Base-by-base conservation (phyloP, 2,329 filamentous ascomycete species). In the Penicillium sclerotiorum region DNA sequence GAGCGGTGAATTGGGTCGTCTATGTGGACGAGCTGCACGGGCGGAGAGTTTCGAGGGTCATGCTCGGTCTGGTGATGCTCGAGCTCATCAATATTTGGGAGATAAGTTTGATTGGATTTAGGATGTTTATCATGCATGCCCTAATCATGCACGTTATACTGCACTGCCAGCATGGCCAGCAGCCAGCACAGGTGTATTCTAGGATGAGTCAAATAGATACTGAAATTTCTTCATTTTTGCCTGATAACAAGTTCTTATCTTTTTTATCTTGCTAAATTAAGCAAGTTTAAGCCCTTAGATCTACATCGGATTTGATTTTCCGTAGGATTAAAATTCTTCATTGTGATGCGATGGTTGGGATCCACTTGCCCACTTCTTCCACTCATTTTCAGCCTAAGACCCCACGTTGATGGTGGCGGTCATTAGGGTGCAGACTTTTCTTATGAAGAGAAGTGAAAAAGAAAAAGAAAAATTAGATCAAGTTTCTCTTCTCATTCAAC, bases 1-100 rank as follows among this genome's bases (percentile, higher is more conserved):
- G 11, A 80, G 77, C 58, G 79, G 74, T 0, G 63, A 78, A 51
- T 65, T 81, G 4, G 79, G 78, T 0, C 59, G 67, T 4, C 63
- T 82, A 1, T 81, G 79, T 55, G 78, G 75, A 1, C 64, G 79
- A 1, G 72, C 75, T 13, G 75, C 79, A 1, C 59, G 79, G 5
- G 76, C 73, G 2, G 79, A 81, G 65, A 72, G 73, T 8, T 81
- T 81, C 46, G 78, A 81, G 56, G 79, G 76, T 0, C 79, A 82
- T 63, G 78, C 78, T 0, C 61, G 77, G 17, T 80, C 77, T 3
- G 78, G 78, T 1, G 78, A 81, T 54, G 56, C 79, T 11, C 61
- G 78, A 8, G 77, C 77, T 1, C 64, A 72, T 27, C 64, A 71
- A 20, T 76, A 74, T 48, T 62, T 80, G 22, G 59, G 62, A 0